Conservation (phyloP, 1,139 yeast species). For the Geotrichum australiense region DNA sequence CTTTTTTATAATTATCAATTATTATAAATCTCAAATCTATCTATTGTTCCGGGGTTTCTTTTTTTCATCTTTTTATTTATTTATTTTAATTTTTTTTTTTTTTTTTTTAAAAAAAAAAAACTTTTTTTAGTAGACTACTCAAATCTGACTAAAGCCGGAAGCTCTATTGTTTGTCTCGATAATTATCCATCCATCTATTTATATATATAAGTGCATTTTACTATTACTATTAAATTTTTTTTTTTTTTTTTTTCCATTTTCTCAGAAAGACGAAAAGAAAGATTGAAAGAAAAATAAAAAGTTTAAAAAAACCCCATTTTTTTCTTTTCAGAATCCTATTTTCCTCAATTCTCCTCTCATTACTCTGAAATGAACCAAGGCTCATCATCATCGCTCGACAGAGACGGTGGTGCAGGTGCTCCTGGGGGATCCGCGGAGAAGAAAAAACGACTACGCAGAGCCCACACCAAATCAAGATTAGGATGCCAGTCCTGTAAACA, state of each 20-base stretch:
- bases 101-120: background rate
- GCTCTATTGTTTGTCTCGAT: background rate
- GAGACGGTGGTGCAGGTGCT: background rate
- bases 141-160: too few species aligned
- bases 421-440: background rate
- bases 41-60: background rate
- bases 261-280: background rate
- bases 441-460: conserved; percentile 12
- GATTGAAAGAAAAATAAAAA: background rate
- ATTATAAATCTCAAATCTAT: too few species aligned
- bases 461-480: conserved; percentile 12
- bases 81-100: background rate
- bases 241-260: background rate
- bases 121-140: background rate
- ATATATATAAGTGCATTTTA: background rate
- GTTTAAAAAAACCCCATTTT: background rate
- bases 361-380: too few species aligned
- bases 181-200: background rate
- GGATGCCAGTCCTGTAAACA: conserved; percentile 14
- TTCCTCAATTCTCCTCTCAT: too few species aligned
- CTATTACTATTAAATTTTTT: background rate
- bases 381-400: too few species aligned
- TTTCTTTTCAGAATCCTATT: background rate
- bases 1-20: too few species aligned
- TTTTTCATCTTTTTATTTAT: background rate